Conservation (phyloP, 768 basidiomycete species). For the Mycena alexandri region DNA sequence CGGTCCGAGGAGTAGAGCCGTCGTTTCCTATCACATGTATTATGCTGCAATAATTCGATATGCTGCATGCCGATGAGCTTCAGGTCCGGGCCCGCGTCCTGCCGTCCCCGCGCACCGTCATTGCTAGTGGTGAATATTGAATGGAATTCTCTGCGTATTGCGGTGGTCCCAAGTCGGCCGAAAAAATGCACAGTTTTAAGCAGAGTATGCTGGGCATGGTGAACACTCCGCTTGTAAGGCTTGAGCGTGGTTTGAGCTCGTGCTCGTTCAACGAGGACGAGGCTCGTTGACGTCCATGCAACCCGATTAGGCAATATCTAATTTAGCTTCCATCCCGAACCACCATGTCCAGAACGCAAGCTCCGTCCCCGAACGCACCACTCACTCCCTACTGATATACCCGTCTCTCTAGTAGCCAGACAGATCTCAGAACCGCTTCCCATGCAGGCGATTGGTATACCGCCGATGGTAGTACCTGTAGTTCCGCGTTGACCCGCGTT, state of each 20-base stretch:
- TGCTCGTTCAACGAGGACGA: no score
- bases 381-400: neutral
- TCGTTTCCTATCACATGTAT: slow-evolving; percentile 45
- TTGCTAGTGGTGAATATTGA: no score
- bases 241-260: no score
- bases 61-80: slow-evolving; percentile 29
- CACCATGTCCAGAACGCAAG: slow-evolving; percentile 27
- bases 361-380: neutral
- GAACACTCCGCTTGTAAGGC: no score
- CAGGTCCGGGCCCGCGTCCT: no score
- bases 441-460: slow-evolving; percentile 96
- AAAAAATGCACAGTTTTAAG: no score
- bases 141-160: no score
- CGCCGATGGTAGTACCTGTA: slow-evolving; percentile 61
- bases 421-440: slow-evolving; percentile 65
- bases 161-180: no score
- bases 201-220: no score
- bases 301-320: neutral
- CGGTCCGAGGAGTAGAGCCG: slow-evolving; percentile 89
- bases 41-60: slow-evolving; percentile 33
- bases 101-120: no score
- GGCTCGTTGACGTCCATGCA: no score
- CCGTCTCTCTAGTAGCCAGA: slow-evolving; percentile 23
- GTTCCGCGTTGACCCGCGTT: slow-evolving; percentile 2
- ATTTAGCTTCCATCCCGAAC: neutral